These are phyloP conservation scores for Diaporthe humulicola DNA, from an alignment of 2,329 filamentous ascomycete species.

Conservation along the genomic window DNA sequence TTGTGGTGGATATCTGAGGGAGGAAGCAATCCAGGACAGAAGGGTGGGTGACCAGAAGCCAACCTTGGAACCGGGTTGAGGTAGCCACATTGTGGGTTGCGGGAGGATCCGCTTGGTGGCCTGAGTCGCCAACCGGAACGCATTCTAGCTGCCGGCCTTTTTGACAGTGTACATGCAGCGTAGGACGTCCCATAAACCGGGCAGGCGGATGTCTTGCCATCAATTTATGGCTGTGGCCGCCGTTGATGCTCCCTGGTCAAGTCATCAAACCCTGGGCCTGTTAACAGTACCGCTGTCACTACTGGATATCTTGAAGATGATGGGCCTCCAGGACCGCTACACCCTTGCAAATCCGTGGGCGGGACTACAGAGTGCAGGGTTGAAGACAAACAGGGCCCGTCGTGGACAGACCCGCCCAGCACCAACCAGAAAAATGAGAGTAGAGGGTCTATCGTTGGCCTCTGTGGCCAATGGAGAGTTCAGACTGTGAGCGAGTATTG, in stretches of 20 bases:
- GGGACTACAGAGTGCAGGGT: constrained; percentile 7
- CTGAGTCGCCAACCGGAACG: constrained; percentile 17
- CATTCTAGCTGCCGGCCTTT: neutral
- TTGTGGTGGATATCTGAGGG: neutral
- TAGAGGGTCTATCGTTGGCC: constrained; percentile 6
- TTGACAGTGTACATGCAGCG: neutral
- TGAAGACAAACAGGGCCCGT: neutral
- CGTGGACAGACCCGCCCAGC: neutral
- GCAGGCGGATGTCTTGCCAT: neutral
- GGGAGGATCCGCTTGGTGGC: constrained; percentile 24
- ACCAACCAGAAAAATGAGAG: neutral
- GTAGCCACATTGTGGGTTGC: constrained; percentile 24
- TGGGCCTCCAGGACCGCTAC: neutral
- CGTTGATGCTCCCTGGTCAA: neutral
- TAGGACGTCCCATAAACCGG: neutral
- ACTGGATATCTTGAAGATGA: neutral
- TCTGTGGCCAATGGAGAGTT: neutral
- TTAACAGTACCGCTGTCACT: neutral
- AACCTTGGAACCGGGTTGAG: neutral
- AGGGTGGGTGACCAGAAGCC: neutral
- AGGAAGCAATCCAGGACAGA: neutral
- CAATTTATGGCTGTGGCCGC: neutral
- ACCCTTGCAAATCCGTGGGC: constrained; percentile 8
- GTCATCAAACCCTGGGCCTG: neutral
- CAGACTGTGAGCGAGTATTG: neutral